Percentiles rank a stretch among this genome's conserved stretches.
Conservation (phyloP, 1,284 basidiomycete species). For the Schizopora paradoxa region DNA sequence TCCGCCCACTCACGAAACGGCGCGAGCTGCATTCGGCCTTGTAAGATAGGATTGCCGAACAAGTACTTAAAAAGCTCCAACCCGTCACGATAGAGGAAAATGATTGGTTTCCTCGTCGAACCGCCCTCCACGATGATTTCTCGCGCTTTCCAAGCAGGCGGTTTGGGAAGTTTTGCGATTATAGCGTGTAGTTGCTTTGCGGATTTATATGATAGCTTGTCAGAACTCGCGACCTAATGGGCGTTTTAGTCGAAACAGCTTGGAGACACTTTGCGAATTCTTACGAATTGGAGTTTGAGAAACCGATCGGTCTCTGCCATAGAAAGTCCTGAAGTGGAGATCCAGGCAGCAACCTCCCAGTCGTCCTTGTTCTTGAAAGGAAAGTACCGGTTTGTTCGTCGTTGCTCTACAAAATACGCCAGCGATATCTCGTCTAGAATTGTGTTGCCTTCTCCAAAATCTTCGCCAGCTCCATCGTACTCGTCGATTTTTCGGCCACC, state of each 20-base stretch:
- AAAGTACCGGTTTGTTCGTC: neutral
- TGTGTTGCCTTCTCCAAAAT: too few species aligned
- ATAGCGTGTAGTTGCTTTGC: neutral
- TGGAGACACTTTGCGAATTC: neutral
- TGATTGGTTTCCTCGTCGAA: neutral
- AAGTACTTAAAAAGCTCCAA: neutral
- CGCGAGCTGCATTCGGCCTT: neutral
- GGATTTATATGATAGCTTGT: neutral
- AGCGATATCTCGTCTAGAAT: too few species aligned
- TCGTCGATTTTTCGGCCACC: too few species aligned
- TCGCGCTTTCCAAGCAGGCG: neutral
- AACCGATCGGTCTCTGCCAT: neutral
- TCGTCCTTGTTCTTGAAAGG: neutral
- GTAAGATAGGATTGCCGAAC: neutral
- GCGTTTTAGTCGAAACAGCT: neutral
- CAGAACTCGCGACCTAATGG: neutral
- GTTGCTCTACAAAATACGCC: too few species aligned
- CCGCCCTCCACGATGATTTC: neutral
- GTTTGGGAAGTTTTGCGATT: neutral
- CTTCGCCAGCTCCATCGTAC: too few species aligned
- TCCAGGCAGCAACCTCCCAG: neutral
- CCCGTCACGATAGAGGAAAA: neutral
- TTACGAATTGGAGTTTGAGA: neutral
- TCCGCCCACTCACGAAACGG: neutral
- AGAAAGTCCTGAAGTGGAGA: neutral